Evolutionary conservation across 2,329 filamentous ascomycete species (phyloP).

Genomic region (Claviceps sp.): DNA sequence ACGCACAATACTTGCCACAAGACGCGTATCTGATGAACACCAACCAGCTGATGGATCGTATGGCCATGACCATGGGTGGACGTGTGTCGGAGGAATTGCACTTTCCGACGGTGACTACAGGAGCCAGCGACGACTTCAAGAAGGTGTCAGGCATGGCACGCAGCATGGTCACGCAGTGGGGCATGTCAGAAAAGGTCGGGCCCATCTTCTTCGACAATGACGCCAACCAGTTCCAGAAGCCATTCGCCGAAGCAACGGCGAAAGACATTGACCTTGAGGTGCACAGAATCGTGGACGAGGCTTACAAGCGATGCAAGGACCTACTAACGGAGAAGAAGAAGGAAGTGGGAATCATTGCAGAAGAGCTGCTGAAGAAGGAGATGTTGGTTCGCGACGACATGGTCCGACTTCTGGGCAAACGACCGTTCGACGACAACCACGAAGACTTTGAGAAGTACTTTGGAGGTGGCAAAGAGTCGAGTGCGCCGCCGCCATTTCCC

Average conservation of each 20-base stretch:
- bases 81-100: slow-evolving; percentile 93
- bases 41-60: slow-evolving; percentile 94
- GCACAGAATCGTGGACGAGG: slow-evolving; percentile 78
- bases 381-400: slow-evolving; percentile 85
- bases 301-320: slow-evolving; percentile 79
- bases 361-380: slow-evolving; percentile 87
- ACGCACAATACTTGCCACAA: slow-evolving; percentile 90
- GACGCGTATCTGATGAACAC: slow-evolving; percentile 95
- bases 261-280: slow-evolving; percentile 88
- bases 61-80: slow-evolving; percentile 97
- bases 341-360: slow-evolving; percentile 79
- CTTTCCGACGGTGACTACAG: slow-evolving; percentile 91
- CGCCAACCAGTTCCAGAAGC: slow-evolving; percentile 75
- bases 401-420: slow-evolving; percentile 70
- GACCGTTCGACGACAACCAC: slow-evolving; percentile 69
- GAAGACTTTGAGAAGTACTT: slow-evolving; percentile 98
- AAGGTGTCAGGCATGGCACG: slow-evolving; percentile 95
- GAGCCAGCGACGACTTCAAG: slow-evolving; percentile 93
- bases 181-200: slow-evolving; percentile 91
- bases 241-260: slow-evolving; percentile 88
- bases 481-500: slow-evolving; percentile 44
- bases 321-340: slow-evolving; percentile 75
- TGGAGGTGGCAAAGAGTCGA: slow-evolving; percentile 42
- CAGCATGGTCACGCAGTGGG: slow-evolving; percentile 98
- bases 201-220: slow-evolving; percentile 83